Evolutionary conservation across 1,284 basidiomycete species (phyloP).

Genomic region (Bondarzewia mesenterica): DNA sequence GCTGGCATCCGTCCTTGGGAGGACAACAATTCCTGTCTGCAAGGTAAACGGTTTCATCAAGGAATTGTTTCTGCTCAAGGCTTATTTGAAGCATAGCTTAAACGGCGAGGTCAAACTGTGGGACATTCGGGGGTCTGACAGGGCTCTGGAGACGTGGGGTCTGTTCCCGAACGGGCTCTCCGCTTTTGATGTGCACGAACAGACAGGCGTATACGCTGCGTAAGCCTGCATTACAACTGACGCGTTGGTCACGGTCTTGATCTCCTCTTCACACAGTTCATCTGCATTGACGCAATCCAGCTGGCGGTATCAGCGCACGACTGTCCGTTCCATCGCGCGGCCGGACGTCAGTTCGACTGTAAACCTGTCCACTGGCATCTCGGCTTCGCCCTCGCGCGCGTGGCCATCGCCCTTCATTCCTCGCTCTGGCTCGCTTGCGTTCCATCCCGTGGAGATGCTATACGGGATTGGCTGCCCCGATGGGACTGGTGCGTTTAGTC

Average conservation of each 20-base stretch:
- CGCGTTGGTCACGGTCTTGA: neutral
- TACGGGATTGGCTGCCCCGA: constrained; percentile 68
- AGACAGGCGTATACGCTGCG: constrained; percentile 83
- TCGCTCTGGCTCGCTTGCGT: constrained; percentile 53
- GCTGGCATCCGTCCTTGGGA: constrained; percentile 67
- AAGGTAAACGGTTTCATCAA: constrained; percentile 46
- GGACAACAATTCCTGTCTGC: constrained; percentile 88
- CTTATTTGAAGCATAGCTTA: constrained; percentile 56
- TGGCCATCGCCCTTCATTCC: constrained; percentile 53
- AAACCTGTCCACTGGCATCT: constrained; percentile 44
- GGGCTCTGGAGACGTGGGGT: constrained; percentile 59
- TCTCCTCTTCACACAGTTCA: constrained; percentile 31
- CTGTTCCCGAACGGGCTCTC: constrained; percentile 70
- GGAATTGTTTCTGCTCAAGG: neutral
- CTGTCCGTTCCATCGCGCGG: constrained; percentile 47
- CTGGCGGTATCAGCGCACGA: constrained; percentile 57
- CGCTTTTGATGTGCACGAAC: constrained; percentile 83
- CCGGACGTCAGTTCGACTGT: constrained; percentile 40
- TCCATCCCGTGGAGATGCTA: constrained; percentile 79
- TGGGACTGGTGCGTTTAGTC: constrained; percentile 49
- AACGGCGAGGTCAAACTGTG: constrained; percentile 90
- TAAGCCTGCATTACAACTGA: constrained; percentile 33
- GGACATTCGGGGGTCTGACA: constrained; percentile 75
- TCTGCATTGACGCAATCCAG: constrained; percentile 50
- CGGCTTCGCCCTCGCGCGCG: constrained; percentile 41